These are phyloP conservation scores for Neophaeococcomyces mojaviensis DNA, from an alignment of 2,329 filamentous ascomycete genomes.

Conservation along the genomic window DNA sequence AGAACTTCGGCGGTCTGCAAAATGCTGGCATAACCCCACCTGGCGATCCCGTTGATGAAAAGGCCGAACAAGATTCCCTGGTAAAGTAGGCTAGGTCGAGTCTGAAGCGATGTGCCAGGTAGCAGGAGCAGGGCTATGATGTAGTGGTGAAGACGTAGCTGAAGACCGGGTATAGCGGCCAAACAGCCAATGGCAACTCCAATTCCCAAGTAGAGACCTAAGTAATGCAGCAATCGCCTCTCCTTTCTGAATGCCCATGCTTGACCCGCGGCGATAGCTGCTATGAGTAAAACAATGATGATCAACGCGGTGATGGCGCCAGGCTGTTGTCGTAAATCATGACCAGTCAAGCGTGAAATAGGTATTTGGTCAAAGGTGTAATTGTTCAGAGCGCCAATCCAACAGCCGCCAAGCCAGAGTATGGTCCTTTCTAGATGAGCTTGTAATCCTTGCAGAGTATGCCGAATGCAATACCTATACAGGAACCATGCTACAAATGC, in stretches of 20 bases:
- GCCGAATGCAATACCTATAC: slow-evolving; percentile 47
- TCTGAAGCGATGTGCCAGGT: slow-evolving; percentile 53
- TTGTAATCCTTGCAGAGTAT: slow-evolving; percentile 42
- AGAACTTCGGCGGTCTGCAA: slow-evolving; percentile 50
- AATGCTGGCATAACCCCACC: slow-evolving; percentile 57
- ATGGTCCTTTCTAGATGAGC: slow-evolving; percentile 55
- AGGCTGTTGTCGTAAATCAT: slow-evolving; percentile 54
- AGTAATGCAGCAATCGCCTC: slow-evolving; percentile 47
- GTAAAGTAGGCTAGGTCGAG: slow-evolving; percentile 50
- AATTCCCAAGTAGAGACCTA: slow-evolving; percentile 41
- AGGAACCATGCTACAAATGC: slow-evolving; percentile 51
- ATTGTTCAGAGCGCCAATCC: slow-evolving; percentile 55
- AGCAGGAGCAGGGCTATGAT: slow-evolving; percentile 53
- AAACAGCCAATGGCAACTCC: slow-evolving; percentile 41
- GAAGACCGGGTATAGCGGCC: slow-evolving; percentile 44
- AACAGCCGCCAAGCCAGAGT: slow-evolving; percentile 53
- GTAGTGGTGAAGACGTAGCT: slow-evolving; percentile 58
- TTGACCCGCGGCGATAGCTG: slow-evolving; percentile 48
- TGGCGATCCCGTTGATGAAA: slow-evolving; percentile 56
- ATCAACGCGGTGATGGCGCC: slow-evolving; percentile 52
- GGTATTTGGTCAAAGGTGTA: slow-evolving; percentile 58
- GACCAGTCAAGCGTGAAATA: slow-evolving; percentile 54
- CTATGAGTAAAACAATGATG: slow-evolving; percentile 43
- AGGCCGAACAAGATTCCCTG: slow-evolving; percentile 55
- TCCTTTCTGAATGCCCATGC: slow-evolving; percentile 51